A percentile compares a stretch with the other conserved stretches of the same genome.
Conservation (phyloP, 768 basidiomycete genomes). For the Artomyces pyxidatus region DNA sequence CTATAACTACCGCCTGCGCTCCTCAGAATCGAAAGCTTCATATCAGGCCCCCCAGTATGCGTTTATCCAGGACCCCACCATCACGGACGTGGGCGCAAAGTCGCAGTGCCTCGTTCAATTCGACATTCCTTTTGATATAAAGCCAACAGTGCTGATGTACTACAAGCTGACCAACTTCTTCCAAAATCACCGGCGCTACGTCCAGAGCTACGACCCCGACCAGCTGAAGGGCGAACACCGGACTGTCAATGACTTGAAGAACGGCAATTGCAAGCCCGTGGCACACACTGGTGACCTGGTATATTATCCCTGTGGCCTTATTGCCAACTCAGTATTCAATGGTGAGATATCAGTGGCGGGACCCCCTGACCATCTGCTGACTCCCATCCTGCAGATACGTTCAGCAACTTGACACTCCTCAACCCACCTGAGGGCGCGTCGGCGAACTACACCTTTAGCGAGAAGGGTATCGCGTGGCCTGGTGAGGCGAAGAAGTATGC, state of each 20-base stretch:
- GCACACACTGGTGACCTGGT: conserved; percentile 41
- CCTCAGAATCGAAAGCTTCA: conserved; percentile 43
- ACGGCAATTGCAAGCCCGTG: conserved; percentile 85
- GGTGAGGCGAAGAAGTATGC: conserved; percentile 91
- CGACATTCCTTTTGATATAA: conserved; percentile 69
- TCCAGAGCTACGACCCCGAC: conserved; percentile 77
- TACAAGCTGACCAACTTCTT: conserved; percentile 96
- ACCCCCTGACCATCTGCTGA: neutral
- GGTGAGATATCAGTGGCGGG: conserved; percentile 37
- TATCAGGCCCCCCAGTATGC: conserved; percentile 61
- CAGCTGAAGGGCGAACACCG: conserved; percentile 76
- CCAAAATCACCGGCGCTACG: conserved; percentile 98
- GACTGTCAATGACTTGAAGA: conserved; percentile 38
- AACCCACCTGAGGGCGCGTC: conserved; percentile 39
- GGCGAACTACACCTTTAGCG: conserved; percentile 64
- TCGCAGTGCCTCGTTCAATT: conserved; percentile 76
- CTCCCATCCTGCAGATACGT: conserved; percentile 55
- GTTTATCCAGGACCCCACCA: conserved; percentile 50
- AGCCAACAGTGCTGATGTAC: conserved; percentile 78
- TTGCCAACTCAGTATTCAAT: conserved; percentile 96
- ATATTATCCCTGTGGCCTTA: conserved; percentile 93
- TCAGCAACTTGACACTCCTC: conserved; percentile 50
- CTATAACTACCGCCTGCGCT: conserved; percentile 58
- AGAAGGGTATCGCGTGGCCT: conserved; percentile 87
- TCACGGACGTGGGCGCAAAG: conserved; percentile 31